Evolutionary conservation across 116 monocot species (phyloP).

Genomic region (Posidonia oceanica): DNA sequence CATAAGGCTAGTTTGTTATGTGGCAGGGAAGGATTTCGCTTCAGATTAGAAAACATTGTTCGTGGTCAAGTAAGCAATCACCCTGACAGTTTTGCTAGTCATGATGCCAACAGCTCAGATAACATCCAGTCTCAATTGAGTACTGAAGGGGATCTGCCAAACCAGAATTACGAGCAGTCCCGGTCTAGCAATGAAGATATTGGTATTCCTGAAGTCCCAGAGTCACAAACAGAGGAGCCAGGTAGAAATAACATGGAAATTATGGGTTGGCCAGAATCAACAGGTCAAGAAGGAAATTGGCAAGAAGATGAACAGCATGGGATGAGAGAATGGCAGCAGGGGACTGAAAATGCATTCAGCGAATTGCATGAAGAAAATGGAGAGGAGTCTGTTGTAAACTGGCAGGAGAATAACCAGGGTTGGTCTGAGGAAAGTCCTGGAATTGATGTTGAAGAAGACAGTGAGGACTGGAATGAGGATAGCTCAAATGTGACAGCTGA

Average conservation of each 20-base stretch:
- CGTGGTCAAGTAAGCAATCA: conserved; percentile 32
- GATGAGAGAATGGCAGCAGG: conserved; percentile 20
- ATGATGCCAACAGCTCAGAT: conserved; percentile 7
- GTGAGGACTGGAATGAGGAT: conserved; percentile 58
- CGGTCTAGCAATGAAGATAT: conserved; percentile 19
- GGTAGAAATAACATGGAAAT: conserved; percentile 11
- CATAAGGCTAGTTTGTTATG: neutral
- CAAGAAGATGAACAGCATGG: conserved; percentile 23
- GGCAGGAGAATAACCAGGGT: conserved; percentile 42
- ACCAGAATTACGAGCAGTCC: conserved; percentile 17
- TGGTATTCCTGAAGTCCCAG: conserved; percentile 16
- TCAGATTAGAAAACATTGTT: conserved; percentile 47
- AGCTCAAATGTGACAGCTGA: conserved; percentile 32
- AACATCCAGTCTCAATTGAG: conserved; percentile 19
- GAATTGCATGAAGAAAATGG: conserved; percentile 38
- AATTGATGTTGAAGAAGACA: conserved; percentile 45
- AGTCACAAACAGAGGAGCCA: conserved; percentile 5
- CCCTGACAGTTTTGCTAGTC: conserved; percentile 16
- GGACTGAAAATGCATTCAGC: conserved; percentile 13
- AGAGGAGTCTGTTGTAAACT: conserved; percentile 45
- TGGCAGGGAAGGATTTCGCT: conserved; percentile 53
- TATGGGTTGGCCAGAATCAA: conserved; percentile 29
- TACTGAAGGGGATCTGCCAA: conserved; percentile 15
- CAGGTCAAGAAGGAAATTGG: conserved; percentile 19
- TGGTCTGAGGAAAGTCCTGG: conserved; percentile 43